Evolutionary conservation across 2,329 filamentous ascomycete genomes (phyloP).

Genomic region (Fusarium beomiforme): DNA sequence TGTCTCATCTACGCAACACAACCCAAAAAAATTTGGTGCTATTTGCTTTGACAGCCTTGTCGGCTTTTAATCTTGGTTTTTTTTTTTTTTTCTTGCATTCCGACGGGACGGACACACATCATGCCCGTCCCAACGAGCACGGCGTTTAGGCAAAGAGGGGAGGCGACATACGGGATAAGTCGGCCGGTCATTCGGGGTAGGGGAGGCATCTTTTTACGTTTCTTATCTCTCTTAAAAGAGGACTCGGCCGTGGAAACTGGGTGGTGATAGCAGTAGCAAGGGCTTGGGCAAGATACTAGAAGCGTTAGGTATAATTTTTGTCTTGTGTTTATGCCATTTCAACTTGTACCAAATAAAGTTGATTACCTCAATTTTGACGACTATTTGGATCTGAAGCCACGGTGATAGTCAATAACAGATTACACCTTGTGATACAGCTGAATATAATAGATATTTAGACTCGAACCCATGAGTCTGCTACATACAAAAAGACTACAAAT

Average conservation of each 20-base stretch:
- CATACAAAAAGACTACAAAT: background rate
- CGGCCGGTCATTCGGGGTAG: conserved; percentile 19
- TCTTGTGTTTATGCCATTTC: background rate
- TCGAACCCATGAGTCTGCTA: too few relatives aligned
- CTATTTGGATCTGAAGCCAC: too few relatives aligned
- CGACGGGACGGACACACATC: conserved; percentile 35
- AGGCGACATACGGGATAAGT: conserved; percentile 29
- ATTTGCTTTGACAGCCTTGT: conserved; percentile 29
- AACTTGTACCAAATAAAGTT: background rate
- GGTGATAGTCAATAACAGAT: too few relatives aligned
- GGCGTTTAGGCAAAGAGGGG: conserved; percentile 46
- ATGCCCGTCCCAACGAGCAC: conserved; percentile 43
- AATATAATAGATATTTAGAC: too few relatives aligned
- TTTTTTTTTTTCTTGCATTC: conserved; percentile 36
- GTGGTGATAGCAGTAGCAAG: background rate
- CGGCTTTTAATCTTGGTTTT: conserved; percentile 31
- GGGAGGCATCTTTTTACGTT: conserved; percentile 24
- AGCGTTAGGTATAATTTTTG: background rate
- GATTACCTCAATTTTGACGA: background rate
- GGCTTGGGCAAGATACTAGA: background rate
- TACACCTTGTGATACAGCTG: too few relatives aligned
- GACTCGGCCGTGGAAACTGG: conserved; percentile 16
- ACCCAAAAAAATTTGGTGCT: conserved; percentile 32
- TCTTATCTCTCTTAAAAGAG: conserved; percentile 16
- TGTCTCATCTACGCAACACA: conserved; percentile 14